These are phyloP conservation scores for Citrus glauca DNA, from an alignment of 345 rosid genomes.

Conservation along the genomic window DNA sequence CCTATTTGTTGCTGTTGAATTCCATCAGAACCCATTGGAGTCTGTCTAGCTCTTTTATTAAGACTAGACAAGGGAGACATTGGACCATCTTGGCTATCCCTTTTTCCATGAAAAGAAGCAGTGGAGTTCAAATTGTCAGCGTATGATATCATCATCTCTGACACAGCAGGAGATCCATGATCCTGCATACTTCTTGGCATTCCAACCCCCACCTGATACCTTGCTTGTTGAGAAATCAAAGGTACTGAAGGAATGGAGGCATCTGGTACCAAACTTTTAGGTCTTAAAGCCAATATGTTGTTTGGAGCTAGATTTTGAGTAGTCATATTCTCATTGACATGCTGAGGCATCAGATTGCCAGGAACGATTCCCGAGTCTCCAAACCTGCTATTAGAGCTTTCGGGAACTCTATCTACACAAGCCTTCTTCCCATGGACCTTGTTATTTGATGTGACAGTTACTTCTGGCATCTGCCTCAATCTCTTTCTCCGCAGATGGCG, in stretches of 20 bases:
- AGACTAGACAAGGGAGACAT: conserved; percentile 52
- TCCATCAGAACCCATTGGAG: conserved; percentile 54
- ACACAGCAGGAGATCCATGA: conserved; percentile 64
- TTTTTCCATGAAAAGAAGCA: conserved; percentile 56
- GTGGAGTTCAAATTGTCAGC: conserved; percentile 45
- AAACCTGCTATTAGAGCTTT: conserved; percentile 52
- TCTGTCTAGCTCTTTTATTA: conserved; percentile 61
- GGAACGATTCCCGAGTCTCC: conserved; percentile 46
- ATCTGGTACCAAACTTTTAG: conserved; percentile 56
- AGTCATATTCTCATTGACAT: conserved; percentile 51
- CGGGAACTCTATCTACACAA: conserved; percentile 66
- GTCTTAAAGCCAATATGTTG: conserved; percentile 43
- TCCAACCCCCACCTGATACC: conserved; percentile 54
- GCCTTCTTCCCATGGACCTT: conserved; percentile 75
- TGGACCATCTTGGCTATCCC: conserved; percentile 71
- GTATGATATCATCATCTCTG: conserved; percentile 64
- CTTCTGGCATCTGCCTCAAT: conserved; percentile 61
- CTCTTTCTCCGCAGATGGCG: conserved; percentile 68
- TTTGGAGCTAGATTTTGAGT: conserved; percentile 55
- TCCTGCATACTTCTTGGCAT: conserved; percentile 59
- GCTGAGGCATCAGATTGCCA: conserved; percentile 52
- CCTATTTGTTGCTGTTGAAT: conserved; percentile 68
- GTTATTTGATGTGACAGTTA: conserved; percentile 51
- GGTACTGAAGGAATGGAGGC: conserved; percentile 45
- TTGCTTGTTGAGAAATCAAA: conserved; percentile 45